phyloP scores from a whole-genome alignment of 148 eudicot species.

The Rhododendron kiyosumense region DNA sequence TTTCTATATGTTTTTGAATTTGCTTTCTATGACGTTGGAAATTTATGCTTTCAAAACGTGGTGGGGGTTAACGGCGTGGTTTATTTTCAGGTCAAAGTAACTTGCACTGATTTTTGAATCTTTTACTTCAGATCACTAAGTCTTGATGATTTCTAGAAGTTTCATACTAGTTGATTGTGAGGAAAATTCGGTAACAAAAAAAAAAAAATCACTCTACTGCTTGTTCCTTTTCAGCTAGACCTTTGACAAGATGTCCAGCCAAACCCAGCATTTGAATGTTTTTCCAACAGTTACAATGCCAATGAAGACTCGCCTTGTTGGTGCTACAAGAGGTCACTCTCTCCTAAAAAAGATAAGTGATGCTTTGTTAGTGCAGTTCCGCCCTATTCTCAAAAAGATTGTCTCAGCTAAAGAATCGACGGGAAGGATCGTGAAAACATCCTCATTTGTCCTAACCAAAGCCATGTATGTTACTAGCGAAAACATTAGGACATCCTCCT shows the following conservation, averaged over 20 bases:
- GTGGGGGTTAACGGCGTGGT: background rate
- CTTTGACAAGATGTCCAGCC: background rate
- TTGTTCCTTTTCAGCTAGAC: background rate
- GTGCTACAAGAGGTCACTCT: constrained; percentile 2
- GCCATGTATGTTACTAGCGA: background rate
- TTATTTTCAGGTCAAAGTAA: background rate
- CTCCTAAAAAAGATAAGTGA: constrained; percentile 7
- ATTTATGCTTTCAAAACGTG: background rate
- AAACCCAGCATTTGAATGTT: constrained; percentile 1
- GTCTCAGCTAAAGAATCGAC: background rate
- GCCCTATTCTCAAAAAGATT: background rate
- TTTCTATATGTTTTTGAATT: background rate
- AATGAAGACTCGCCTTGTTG: constrained; percentile 3
- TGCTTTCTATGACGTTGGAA: background rate
- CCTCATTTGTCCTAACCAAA: background rate
- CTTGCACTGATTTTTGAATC: background rate
- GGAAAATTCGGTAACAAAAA: background rate
- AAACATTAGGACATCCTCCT: constrained; percentile 3
- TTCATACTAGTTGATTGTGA: background rate
- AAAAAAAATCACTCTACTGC: background rate
- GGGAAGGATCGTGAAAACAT: constrained; percentile 1
- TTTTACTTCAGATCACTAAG: background rate
- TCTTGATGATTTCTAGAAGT: background rate
- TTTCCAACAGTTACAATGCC: constrained; percentile 4
- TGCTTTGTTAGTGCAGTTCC: background rate